A percentile compares a stretch with the other conserved stretches of the same genome.
Conservation (phyloP, 768 basidiomycete genomes). For the Leucosporidium creatinivorum region DNA sequence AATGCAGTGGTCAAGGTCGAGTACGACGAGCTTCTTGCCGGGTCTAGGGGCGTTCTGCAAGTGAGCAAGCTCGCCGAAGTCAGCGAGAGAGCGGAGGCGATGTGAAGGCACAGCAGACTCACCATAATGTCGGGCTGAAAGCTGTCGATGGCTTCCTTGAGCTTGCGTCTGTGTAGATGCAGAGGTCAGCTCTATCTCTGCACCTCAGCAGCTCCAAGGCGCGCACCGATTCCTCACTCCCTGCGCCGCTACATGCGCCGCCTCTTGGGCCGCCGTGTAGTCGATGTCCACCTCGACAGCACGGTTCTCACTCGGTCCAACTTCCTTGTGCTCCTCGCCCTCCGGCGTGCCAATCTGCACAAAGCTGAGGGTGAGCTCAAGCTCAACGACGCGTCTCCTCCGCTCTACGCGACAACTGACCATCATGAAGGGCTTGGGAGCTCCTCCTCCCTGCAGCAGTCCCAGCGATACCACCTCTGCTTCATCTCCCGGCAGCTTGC, state of each 20-base stretch:
- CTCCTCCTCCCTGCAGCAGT: neutral
- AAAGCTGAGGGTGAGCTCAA: neutral
- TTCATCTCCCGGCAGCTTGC: constrained; percentile 70
- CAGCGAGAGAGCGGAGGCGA: no score
- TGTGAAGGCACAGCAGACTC: neutral
- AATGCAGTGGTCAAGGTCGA: constrained; percentile 81
- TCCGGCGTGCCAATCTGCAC: constrained; percentile 63
- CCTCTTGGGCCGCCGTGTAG: constrained; percentile 56
- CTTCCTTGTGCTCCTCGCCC: constrained; percentile 73
- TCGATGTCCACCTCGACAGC: constrained; percentile 71
- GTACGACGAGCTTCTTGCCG: constrained; percentile 71
- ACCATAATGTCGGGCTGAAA: constrained; percentile 61
- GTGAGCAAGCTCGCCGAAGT: neutral
- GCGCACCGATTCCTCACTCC: constrained; percentile 63
- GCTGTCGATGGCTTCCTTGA: constrained; percentile 62
- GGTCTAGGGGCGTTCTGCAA: constrained; percentile 55
- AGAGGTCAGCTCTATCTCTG: neutral
- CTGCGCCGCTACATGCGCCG: constrained; percentile 52
- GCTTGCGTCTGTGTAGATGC: constrained; percentile 49
- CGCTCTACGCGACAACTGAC: neutral
- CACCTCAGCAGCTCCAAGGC: no score
- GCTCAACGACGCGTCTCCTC: neutral
- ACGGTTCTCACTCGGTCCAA: constrained; percentile 53
- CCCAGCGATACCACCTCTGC: constrained; percentile 49
- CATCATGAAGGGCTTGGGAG: constrained; percentile 53